Base-by-base conservation (phyloP, 495 filamentous ascomycete genomes). In the Aspergillus homomorphus region DNA sequence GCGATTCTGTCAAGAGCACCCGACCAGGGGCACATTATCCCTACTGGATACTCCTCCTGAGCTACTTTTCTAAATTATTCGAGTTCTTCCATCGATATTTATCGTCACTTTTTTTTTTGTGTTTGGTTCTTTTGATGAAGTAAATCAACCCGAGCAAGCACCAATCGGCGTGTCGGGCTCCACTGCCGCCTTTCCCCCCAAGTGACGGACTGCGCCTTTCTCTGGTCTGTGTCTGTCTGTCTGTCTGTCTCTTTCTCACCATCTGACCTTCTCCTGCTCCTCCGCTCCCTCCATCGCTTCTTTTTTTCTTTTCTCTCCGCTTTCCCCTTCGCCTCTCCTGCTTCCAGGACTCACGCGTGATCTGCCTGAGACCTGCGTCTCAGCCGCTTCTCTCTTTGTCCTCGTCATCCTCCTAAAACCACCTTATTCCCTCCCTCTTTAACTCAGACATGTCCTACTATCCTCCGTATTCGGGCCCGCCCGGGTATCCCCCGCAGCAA, bases 401-500 rank as follows among this genome's bases (percentile, higher is more conserved):
- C 4, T 26, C 42, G 43, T 45, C 53, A 28, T 23, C 30, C 44
- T 56, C 54, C 50, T 38, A 45, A 9, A 8, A 45, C 5, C 30
- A 24, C 22, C 15, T 38, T 43, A n/a, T 14, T 45, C 18, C 24
- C 41, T 51, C 26, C 30, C 45, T 56, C 28, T 22, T 20, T 43
- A 57, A n/a, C 30, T 9, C 22, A 18, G 19, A 4, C 19, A 83
- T 83, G 80, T 83, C 80, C 56, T 82, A 78, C 60, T 83, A 81
- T 58, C 78, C 77, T 30, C 74, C 77, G 33, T 77, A 78, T 57
- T 69, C 68, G 45, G 77, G 75, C 45, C 62, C 69, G 45, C 76
- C 79, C 60, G 77, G 76, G 43, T 82, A 83, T 62, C 78, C 77
- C 63, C 77, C 79, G 58, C 78, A 68, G 53, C 76, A 80, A 60